Evolutionary conservation across 2,329 filamentous ascomycete genomes (phyloP), one percentile per base, ranked within the genome.

Genomic region (Aspergillus fructus): DNA sequence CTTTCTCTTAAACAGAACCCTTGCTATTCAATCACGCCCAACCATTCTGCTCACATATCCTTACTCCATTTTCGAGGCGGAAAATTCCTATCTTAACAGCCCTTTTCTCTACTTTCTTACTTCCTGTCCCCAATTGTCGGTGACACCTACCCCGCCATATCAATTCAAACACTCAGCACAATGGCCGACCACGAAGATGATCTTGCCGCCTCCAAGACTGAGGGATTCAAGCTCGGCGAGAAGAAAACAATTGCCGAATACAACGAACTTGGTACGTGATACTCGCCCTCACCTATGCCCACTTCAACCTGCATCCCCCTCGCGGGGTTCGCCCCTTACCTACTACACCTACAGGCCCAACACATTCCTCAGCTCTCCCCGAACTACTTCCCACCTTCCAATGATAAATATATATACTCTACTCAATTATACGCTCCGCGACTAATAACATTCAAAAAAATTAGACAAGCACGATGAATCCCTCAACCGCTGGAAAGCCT

Each of bases 171-270:
- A 50, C 58, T 51, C 55, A 63, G 53, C 76, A 82, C 68, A 68
- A 91, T 91, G 88, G 82, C 87, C 66, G 83, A 86, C 71, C 81
- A 88, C 64, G 84, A 90, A 12, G 91, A 96, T 61, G 93, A 97
- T 71, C 86, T 93, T 66, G 82, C 89, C 76, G 89, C 91, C 63
- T 90, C 94, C 81, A 85, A 89, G 80, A 97, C 93, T 65, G 88
- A 93, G 79, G 93, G 93, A 74, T 97, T 97, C 88, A 97, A 96
- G 86, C 89, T 97, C 73, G 93, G 91, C 66, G 91, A 97, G 85
- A 97, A 97, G 88, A 96, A 97, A 85, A 96, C 91, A 68, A 84
- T 99, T 72, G 90, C 93, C 64, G 90, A 97, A 78, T 97, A 97
- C 79, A 85, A 93, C 73, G 83, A 96, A 76, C 89, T 99, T 79